Evolutionary conservation across 2,329 filamentous ascomycete species (phyloP), one percentile per base, ranked within the genome.

Genomic region (Tolypocladium ovalisporum): DNA sequence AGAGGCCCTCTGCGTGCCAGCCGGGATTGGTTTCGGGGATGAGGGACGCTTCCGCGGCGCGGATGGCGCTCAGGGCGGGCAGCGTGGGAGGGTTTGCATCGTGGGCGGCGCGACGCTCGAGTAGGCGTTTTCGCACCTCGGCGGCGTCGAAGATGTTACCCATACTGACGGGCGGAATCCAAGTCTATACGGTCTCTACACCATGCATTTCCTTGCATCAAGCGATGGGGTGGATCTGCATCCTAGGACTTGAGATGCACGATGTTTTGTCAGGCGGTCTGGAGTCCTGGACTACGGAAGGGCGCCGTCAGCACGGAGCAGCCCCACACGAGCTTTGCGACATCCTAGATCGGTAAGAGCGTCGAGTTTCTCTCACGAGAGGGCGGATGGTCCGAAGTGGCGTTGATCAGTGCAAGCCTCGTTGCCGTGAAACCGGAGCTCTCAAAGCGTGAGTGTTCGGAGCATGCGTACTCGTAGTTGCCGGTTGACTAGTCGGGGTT

Each of bases 21-120:
- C 54, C 57, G 2, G 67, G 62, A 35, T 61, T 59, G 0, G 75
- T 22, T 4, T 17, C 17, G 24, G 54, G 37, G 17, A 35, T 75
- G 32, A 81, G 73, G 12, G 74, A 70, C 7, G 71, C 63, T 19
- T 75, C 67, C 37, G 76, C 76, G 32, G 64, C 56, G 13, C 64
- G 57, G 36, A 81, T 65, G 52, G 69, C 63, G 2, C 59, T 52
- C 4, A 59, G 58, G 24, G 67, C 22, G 1, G 79, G 79, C 6
- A 80, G 73, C 3, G 75, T 76, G 17, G 67, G 65, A 10, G 67
- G 62, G 42, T 63, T 56, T 54, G 58, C 49, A 36, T 60, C 56
- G 34, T 54, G 59, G n/a, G 58, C 36, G 35, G 51, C 39, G 15
- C 64, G 53, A 4, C 65, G 66, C 44, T 64, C 59, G 32, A 59